Evolutionary conservation across 2,329 filamentous ascomycete species (phyloP), one percentile per base, ranked within the genome.

Genomic region (Aspergillus udagawae): DNA sequence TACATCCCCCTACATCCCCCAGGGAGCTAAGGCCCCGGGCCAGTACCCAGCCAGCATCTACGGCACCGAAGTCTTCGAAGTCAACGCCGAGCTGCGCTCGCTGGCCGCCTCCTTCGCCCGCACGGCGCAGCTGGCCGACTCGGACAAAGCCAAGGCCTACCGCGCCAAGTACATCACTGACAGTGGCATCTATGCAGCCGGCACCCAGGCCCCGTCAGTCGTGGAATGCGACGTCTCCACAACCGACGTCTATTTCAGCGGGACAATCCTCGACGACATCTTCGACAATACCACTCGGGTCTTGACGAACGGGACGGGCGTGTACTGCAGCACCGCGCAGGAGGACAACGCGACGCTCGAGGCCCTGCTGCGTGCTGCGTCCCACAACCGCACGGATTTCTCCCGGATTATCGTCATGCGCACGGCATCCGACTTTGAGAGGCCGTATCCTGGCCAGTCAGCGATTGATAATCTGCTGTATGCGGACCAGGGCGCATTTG

Each of bases 291-390:
- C 83, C 21, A 87, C 85, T 3, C 73, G 63, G 0, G 65, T 88
- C 0, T 83, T 86, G 75, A 91, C 88, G 2, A 90, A 90, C 65
- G 86, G 86, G 3, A 83, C 81, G 0, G 86, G 85, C 0, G 71
- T 79, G 5, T 90, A 90, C 74, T 90, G 88, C 75, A 84, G 86
- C 73, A 88, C 82, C 1, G 87, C 87, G 0, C 87, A 90, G 70
- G 88, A 91, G 71, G 88, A 91, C 68, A 89, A 86, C 64, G 88
- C 87, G 0, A 83, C 82, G 0, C 80, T 90, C 1, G 86, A 88
- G 64, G 86, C 83, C 4, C 75, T 91, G 28, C 72, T 89, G 21
- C 82, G 88, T 12, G 81, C 81, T 1, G 82, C 85, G 0, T 72
- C 82, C 23, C 77, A 79, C 60, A 80, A 82, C 2, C 66, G 84